Evolutionary conservation across 352 stramenopile species (phyloP), one percentile per base, ranked within the genome.

Genomic region (Saprolegnia parasitica): DNA sequence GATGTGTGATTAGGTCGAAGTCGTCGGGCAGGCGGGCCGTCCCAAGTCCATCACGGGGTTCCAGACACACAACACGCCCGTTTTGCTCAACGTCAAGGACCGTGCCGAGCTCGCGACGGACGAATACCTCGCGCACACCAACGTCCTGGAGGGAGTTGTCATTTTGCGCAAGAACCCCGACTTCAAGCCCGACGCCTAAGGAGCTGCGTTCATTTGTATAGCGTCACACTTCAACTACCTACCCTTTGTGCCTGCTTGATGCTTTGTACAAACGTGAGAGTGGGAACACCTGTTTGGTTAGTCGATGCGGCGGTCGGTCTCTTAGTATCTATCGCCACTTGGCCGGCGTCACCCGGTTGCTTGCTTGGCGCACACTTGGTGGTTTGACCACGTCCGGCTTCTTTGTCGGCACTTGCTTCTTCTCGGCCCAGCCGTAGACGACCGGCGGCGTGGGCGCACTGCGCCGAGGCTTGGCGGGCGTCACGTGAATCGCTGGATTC

Each of bases 31-130:
- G 84, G 97, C 98, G 10, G 98, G 98, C 77, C 96, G 97, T 40
- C 97, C 97, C 16, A 99, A 99, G 84, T 98, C 96, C 56, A 99
- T 99, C 71, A 99, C 98, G 58, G 98, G 98, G 62, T 99, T 99
- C 81, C 98, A 99, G 77, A 99, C 97, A 50, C 98, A 99, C 81
- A 99, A 95, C 64, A 99, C 97, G 40, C 98, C 98, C 49, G 98
- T 99, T 58, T 81, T 99, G 73, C 84, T 99, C 45, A 97, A 96
- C 68, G 86, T 98, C 37, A 97, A 98, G 76, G 97, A 99, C 77
- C 92, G 97, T 65, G 97, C 97, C 42, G 98, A 99, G 80, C 83
- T 99, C 18, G 97, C 96, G 56, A 98, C 96, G 21, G 95, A 98
- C 68, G 97, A 99, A 76, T 98, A 98, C 73, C 76, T 98, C 40